Evolutionary conservation across 345 rosid species (phyloP).

Genomic region (Mallotus nudiflorus): DNA sequence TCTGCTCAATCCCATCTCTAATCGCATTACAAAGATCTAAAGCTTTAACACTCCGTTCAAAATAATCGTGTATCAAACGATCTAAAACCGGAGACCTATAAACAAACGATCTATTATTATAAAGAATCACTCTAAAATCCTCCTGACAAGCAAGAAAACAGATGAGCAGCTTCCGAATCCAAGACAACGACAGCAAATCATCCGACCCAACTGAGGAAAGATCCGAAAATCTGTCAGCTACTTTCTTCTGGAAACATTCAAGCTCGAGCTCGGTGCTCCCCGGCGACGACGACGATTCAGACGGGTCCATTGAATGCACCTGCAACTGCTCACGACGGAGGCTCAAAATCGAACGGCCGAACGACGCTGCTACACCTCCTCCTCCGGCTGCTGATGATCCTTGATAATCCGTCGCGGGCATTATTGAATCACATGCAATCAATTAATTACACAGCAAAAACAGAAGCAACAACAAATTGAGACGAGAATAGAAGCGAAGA

Average conservation of each 20-base stretch:
- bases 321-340: constrained; percentile 47
- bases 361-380: constrained; percentile 31
- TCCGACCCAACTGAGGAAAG: constrained; percentile 41
- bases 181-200: constrained; percentile 54
- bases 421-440: constrained; percentile 19
- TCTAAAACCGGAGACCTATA: constrained; percentile 45
- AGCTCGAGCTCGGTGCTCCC: constrained; percentile 44
- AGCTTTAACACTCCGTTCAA: constrained; percentile 45
- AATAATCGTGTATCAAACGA: constrained; percentile 35
- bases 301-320: constrained; percentile 45
- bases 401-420: constrained; percentile 35
- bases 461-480: no score
- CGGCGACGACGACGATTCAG: constrained; percentile 26
- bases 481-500: neutral
- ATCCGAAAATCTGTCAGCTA: constrained; percentile 52
- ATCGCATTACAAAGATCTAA: constrained; percentile 53
- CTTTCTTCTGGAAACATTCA: constrained; percentile 62
- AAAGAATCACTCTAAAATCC: constrained; percentile 55
- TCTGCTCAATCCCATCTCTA: constrained; percentile 48
- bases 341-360: constrained; percentile 39
- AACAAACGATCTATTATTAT: constrained; percentile 38
- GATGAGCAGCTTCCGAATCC: constrained; percentile 61
- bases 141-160: constrained; percentile 62
- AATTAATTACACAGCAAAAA: no score
- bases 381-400: constrained; percentile 39